A percentile compares a stretch with the other conserved stretches of the same genome.
phyloP scores from a whole-genome alignment of 805 yeast genomes.

The Kluyveromyces aestuarii region DNA sequence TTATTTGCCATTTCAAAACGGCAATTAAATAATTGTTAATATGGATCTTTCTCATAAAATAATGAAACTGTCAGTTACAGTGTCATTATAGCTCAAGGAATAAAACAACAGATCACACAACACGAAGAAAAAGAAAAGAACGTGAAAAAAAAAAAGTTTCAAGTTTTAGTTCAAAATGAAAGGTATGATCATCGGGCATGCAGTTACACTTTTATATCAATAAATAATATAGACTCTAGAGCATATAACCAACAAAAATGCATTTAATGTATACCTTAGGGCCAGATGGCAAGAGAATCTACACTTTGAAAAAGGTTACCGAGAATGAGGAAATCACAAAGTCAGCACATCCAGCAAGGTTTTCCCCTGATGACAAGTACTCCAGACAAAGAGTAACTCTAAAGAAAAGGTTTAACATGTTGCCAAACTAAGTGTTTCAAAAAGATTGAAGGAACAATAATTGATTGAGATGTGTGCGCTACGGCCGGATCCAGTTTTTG shows the following conservation, averaged over 20 bases:
- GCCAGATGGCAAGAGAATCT: conserved; percentile 89
- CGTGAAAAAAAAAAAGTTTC: neutral
- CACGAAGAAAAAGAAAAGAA: neutral
- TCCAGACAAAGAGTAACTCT: conserved; percentile 98
- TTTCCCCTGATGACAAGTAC: conserved; percentile 98
- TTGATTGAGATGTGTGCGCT: neutral
- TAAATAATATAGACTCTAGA: too few relatives aligned
- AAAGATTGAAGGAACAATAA: conserved; percentile 3
- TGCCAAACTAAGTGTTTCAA: conserved; percentile 66
- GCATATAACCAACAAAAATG: conserved; percentile 38
- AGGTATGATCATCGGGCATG: neutral
- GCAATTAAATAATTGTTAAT: too few relatives aligned
- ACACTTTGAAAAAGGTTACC: conserved; percentile 79
- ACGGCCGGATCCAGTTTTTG: neutral
- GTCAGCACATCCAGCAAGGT: conserved; percentile 99
- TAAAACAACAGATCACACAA: neutral
- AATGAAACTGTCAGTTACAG: neutral
- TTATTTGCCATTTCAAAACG: too few relatives aligned
- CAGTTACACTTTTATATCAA: too few relatives aligned
- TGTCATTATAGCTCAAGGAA: neutral
- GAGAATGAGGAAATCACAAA: conserved; percentile 90
- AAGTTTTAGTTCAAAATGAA: neutral
- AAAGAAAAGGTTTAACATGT: conserved; percentile 84
- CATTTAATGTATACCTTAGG: conserved; percentile 98
- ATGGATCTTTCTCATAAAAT: neutral